A percentile compares a stretch with the other conserved stretches of the same genome.
These are phyloP conservation scores for Larix kaempferi DNA, from an alignment of 75 land plant genomes.

Conservation along the genomic window DNA sequence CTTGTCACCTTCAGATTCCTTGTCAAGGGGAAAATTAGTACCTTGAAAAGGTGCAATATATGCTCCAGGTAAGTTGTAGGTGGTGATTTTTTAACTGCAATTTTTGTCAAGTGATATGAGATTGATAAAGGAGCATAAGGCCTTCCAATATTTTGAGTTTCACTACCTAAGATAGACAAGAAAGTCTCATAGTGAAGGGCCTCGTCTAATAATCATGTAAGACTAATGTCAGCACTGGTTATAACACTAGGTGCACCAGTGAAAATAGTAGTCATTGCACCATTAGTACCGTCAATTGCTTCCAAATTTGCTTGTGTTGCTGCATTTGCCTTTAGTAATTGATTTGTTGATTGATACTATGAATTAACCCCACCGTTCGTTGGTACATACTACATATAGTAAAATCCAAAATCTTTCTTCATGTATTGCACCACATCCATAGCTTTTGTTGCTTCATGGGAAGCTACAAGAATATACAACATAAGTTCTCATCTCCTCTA, in stretches of 20 bases:
- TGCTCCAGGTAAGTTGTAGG: slow-evolving; percentile 68
- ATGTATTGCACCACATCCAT: slow-evolving; percentile 80
- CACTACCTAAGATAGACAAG: slow-evolving; percentile 53
- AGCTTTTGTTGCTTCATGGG: not conserved
- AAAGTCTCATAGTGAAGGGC: slow-evolving; percentile 70
- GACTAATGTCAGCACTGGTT: slow-evolving; percentile 41
- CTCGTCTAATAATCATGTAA: slow-evolving; percentile 74
- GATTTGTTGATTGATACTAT: slow-evolving; percentile 29
- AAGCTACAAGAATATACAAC: no score
- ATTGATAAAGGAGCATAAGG: slow-evolving; percentile 25
- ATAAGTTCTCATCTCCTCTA: no score
- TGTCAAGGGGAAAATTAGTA: slow-evolving; percentile 68
- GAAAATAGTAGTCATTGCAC: slow-evolving; percentile 24
- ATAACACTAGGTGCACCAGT: slow-evolving; percentile 29
- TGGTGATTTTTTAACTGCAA: slow-evolving; percentile 26
- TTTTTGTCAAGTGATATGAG: slow-evolving; percentile 20
- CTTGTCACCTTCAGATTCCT: slow-evolving; percentile 77
- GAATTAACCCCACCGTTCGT: no score
- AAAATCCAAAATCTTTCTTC: slow-evolving; percentile 70
- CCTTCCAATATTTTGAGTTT: slow-evolving; percentile 39
- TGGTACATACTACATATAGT: no score
- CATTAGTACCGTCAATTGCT: slow-evolving; percentile 26
- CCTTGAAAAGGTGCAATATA: slow-evolving; percentile 80
- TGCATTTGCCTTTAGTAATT: slow-evolving; percentile 25
- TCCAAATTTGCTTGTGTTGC: slow-evolving; percentile 19